Evolutionary conservation across 352 stramenopile species (phyloP).

Genomic region (Nothophytophthora sp.): DNA sequence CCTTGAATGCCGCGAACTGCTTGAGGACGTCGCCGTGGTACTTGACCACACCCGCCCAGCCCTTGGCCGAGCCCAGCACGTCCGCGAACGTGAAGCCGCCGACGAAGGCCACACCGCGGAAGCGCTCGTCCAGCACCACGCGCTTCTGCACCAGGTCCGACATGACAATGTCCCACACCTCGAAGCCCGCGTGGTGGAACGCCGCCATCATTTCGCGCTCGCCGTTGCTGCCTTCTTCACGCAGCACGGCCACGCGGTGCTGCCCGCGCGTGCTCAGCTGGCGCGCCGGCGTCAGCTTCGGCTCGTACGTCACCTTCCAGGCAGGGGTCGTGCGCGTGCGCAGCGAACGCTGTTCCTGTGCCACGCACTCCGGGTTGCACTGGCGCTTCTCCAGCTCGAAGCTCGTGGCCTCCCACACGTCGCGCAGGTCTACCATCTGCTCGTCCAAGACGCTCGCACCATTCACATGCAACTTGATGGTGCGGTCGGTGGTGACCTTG

Average conservation of each 20-base stretch:
- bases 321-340: constrained; percentile 70
- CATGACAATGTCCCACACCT: constrained; percentile 96
- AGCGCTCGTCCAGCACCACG: constrained; percentile 88
- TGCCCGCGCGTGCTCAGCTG: constrained; percentile 71
- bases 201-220: constrained; percentile 98
- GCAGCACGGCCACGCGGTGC: constrained; percentile 94
- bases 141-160: constrained; percentile 91
- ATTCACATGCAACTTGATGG: constrained; percentile 87
- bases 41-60: constrained; percentile 96
- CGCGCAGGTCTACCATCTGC: constrained; percentile 75
- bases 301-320: constrained; percentile 87
- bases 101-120: constrained; percentile 96
- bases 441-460: constrained; percentile 62
- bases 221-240: constrained; percentile 98
- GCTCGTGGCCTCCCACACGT: constrained; percentile 97
- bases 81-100: constrained; percentile 98
- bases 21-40: constrained; percentile 95
- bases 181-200: constrained; percentile 95
- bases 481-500: constrained; percentile 59
- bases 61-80: constrained; percentile 97
- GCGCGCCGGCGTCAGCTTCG: constrained; percentile 70
- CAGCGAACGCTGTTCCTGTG: constrained; percentile 90
- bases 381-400: constrained; percentile 98
- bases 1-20: constrained; percentile 96
- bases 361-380: constrained; percentile 93